Conservation (phyloP, 306 rosid species). For the Fragaria iinumae region DNA sequence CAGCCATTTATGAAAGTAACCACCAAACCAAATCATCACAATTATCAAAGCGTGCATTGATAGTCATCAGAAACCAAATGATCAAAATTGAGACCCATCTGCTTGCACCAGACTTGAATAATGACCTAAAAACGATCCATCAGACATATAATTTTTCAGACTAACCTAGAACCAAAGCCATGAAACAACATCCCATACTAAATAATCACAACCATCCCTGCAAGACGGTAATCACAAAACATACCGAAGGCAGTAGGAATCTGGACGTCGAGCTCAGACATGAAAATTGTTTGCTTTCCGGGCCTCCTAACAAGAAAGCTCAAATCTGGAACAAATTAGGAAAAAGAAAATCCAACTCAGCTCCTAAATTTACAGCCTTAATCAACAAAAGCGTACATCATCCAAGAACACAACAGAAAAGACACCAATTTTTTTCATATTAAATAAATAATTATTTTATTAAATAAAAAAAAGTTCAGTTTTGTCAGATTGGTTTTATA, state of each 20-base stretch:
- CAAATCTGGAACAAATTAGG: slow-evolving; percentile 33
- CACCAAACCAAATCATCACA: neutral
- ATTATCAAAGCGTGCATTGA: neutral
- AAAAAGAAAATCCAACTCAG: neutral
- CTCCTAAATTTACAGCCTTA: neutral
- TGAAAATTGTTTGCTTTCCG: slow-evolving; percentile 48
- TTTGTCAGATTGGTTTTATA: neutral
- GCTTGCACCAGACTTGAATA: neutral
- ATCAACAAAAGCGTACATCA: neutral
- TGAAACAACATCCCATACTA: neutral
- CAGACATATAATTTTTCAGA: neutral
- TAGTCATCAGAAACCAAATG: neutral
- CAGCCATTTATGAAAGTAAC: neutral
- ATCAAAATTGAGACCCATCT: neutral
- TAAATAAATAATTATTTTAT: neutral
- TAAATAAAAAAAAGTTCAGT: neutral
- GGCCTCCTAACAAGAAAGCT: slow-evolving; percentile 41
- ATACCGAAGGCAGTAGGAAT: slow-evolving; percentile 74
- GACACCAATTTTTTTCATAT: neutral
- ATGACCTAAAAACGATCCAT: no score
- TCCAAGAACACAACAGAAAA: neutral
- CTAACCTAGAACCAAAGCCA: neutral
- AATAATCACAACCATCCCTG: neutral
- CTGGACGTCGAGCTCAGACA: slow-evolving; percentile 76
- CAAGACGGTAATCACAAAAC: slow-evolving; percentile 14